Percentiles rank a stretch among this genome's conserved stretches.
phyloP scores from a whole-genome alignment of 352 stramenopile species.

The Blastocystis sp. region DNA sequence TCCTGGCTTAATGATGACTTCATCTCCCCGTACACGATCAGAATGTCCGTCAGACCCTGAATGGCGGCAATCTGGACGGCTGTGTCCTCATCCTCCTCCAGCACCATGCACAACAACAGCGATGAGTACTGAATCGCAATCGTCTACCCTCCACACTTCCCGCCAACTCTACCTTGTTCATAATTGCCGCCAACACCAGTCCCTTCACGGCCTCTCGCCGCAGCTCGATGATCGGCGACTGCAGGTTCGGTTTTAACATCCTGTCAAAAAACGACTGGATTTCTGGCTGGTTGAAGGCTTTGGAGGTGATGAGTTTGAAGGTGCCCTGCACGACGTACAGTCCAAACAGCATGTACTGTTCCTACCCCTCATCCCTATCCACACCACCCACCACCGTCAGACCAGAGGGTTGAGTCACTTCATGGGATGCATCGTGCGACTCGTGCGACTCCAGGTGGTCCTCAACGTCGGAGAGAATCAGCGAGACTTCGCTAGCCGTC shows the following conservation, averaged over 20 bases:
- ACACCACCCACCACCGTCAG: too few species aligned
- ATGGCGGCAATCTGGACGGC: constrained; percentile 15
- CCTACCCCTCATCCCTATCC: background rate
- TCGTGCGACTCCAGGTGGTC: background rate
- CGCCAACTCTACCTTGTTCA: constrained; percentile 17
- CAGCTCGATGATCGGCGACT: background rate
- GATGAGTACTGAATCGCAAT: constrained; percentile 26
- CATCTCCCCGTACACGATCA: constrained; percentile 23
- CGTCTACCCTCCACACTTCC: background rate
- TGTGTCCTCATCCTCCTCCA: constrained; percentile 25
- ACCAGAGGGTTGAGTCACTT: too few species aligned
- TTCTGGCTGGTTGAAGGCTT: constrained; percentile 12
- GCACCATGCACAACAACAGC: constrained; percentile 45
- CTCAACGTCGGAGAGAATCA: constrained; percentile 41
- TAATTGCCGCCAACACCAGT: constrained; percentile 12
- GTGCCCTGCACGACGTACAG: constrained; percentile 16
- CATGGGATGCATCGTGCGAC: too few species aligned
- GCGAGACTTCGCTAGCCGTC: constrained; percentile 16
- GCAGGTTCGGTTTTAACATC: constrained; percentile 9
- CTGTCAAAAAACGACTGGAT: constrained; percentile 42
- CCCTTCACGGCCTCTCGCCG: constrained; percentile 14
- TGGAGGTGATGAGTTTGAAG: constrained; percentile 39
- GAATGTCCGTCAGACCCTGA: constrained; percentile 6
- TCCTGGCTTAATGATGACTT: background rate
- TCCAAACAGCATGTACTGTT: background rate